Evolutionary conservation across 1,139 yeast genomes (phyloP).

Genomic region (Diutina scorzettiae): DNA sequence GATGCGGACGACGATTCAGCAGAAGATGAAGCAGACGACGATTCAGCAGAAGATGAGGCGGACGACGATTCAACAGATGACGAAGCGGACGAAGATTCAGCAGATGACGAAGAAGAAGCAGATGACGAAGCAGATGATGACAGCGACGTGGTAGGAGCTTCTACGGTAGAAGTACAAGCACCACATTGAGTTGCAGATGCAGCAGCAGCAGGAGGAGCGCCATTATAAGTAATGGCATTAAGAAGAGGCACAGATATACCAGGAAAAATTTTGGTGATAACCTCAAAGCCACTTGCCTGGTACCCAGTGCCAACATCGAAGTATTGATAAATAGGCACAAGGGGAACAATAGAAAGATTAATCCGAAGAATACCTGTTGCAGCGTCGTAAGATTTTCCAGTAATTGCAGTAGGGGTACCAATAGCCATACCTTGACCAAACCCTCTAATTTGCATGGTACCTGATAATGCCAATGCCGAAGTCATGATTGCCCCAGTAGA

Average conservation of each 20-base stretch:
- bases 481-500: neutral
- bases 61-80: neutral
- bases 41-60: neutral
- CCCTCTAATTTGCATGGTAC: neutral
- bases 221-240: conserved; percentile 1
- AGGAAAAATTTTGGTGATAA: neutral
- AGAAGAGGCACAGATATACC: neutral
- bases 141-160: neutral
- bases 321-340: neutral
- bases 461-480: neutral
- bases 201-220: neutral
- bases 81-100: neutral
- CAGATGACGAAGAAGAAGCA: neutral
- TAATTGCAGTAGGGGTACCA: neutral
- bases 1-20: neutral
- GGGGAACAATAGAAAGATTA: neutral
- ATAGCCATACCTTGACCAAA: conserved; percentile 2
- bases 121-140: neutral
- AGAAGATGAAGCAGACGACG: neutral
- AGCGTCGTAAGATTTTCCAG: neutral
- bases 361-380: neutral
- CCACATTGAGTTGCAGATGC: neutral
- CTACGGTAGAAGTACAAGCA: neutral
- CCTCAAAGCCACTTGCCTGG: neutral
- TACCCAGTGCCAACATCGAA: conserved; percentile 4